Conservation (phyloP, 129 eudicot species). For the Cynara cardunculus region DNA sequence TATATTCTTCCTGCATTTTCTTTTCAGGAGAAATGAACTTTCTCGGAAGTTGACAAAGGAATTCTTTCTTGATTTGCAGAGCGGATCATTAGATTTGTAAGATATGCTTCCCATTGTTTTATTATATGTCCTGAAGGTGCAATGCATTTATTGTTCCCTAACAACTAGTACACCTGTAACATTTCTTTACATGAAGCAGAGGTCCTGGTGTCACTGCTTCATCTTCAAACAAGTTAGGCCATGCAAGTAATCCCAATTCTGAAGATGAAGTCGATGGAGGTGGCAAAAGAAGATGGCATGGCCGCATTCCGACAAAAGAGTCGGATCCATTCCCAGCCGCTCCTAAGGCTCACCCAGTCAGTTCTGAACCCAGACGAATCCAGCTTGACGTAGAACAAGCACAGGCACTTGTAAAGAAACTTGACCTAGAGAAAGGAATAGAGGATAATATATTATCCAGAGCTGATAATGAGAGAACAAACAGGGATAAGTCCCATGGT, state of each 20-base stretch:
- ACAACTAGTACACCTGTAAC: background rate
- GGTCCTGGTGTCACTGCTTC: slow-evolving; percentile 73
- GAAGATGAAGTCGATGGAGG: slow-evolving; percentile 69
- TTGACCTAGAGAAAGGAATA: slow-evolving; percentile 82
- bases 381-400: slow-evolving; percentile 72
- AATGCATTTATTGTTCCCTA: background rate
- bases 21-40: slow-evolving; percentile 72
- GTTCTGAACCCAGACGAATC: slow-evolving; percentile 77
- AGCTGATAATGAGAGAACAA: slow-evolving; percentile 66
- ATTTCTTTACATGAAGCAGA: slow-evolving; percentile 36
- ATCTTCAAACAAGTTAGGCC: slow-evolving; percentile 54
- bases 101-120: slow-evolving; percentile 14
- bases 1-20: background rate
- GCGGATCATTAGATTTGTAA: slow-evolving; percentile 77
- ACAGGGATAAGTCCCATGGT: slow-evolving; percentile 70
- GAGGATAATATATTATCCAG: slow-evolving; percentile 77
- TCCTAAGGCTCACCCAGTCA: slow-evolving; percentile 83
- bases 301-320: slow-evolving; percentile 42
- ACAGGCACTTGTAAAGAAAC: slow-evolving; percentile 81
- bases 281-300: slow-evolving; percentile 65
- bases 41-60: slow-evolving; percentile 84
- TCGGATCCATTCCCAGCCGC: slow-evolving; percentile 55
- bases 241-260: slow-evolving; percentile 58
- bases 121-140: too few species aligned
- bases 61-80: slow-evolving; percentile 77